Conservation (phyloP, 1,284 basidiomycete species). For the Malassezia arunalokei region DNA sequence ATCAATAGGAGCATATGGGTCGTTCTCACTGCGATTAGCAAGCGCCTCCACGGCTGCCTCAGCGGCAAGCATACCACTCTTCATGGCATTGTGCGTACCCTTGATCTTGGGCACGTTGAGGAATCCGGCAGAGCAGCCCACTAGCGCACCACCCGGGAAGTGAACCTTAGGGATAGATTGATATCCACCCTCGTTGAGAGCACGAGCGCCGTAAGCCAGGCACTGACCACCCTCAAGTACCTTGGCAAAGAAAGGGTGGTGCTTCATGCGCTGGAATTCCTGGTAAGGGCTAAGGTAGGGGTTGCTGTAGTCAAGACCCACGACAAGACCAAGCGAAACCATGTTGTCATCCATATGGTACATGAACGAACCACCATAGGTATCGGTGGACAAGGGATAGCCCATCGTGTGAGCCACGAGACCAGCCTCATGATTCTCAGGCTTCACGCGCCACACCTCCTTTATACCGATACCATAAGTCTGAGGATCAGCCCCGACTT, state of each 20-base stretch:
- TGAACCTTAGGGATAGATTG: conserved; percentile 82
- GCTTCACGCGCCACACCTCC: conserved; percentile 87
- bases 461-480: conserved; percentile 95
- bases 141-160: conserved; percentile 88
- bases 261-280: conserved; percentile 93
- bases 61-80: conserved; percentile 91
- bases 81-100: conserved; percentile 99
- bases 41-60: conserved; percentile 69
- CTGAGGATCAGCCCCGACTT: conserved; percentile 62
- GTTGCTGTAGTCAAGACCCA: conserved; percentile 88
- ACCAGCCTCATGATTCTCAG: conserved; percentile 65
- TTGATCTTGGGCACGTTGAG: conserved; percentile 97
- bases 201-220: conserved; percentile 80
- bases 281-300: conserved; percentile 84
- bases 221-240: conserved; percentile 67
- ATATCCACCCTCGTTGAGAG: conserved; percentile 84
- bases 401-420: conserved; percentile 86
- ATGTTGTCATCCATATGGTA: conserved; percentile 94
- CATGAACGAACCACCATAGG: conserved; percentile 85
- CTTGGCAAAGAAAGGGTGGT: conserved; percentile 78
- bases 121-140: conserved; percentile 89
- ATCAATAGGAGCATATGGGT: conserved; percentile 51
- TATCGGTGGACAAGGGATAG: conserved; percentile 73
- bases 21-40: conserved; percentile 30
- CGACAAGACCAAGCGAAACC: conserved; percentile 78